phyloP scores from a whole-genome alignment of 148 eudicot genomes.

The Beta vulgaris region DNA sequence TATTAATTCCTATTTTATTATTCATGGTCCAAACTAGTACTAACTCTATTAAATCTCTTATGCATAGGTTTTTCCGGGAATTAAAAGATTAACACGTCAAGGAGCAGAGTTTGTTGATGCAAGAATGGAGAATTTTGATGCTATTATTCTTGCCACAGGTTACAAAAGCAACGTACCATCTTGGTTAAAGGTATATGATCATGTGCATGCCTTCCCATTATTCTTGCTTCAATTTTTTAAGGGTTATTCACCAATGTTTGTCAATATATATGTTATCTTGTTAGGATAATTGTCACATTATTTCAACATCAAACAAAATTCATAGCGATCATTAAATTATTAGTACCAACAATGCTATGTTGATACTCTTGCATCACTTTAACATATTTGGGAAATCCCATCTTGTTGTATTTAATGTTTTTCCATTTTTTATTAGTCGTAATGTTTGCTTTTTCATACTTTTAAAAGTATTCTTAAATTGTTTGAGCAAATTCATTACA shows the following conservation, averaged over 20 bases:
- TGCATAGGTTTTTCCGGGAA: slow-evolving; percentile 47
- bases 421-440: too few relatives aligned
- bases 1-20: background rate
- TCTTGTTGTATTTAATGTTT: too few relatives aligned
- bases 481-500: too few relatives aligned
- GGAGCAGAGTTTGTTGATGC: slow-evolving; percentile 58
- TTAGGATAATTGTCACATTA: too few relatives aligned
- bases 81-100: slow-evolving; percentile 41
- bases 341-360: too few relatives aligned
- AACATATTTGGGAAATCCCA: too few relatives aligned
- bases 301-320: too few relatives aligned
- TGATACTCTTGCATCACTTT: too few relatives aligned
- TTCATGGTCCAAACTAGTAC: slow-evolving; percentile 2
- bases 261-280: too few relatives aligned
- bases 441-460: too few relatives aligned
- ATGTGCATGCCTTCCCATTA: background rate
- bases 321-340: too few relatives aligned
- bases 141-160: slow-evolving; percentile 67
- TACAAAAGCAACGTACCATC: slow-evolving; percentile 68
- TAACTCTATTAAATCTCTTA: background rate
- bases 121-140: slow-evolving; percentile 49
- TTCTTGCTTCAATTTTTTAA: background rate
- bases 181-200: slow-evolving; percentile 59
- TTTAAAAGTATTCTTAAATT: too few relatives aligned
- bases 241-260: background rate